Base-by-base conservation (phyloP, 2,329 filamentous ascomycete species). In the Diplocarpon mali region DNA sequence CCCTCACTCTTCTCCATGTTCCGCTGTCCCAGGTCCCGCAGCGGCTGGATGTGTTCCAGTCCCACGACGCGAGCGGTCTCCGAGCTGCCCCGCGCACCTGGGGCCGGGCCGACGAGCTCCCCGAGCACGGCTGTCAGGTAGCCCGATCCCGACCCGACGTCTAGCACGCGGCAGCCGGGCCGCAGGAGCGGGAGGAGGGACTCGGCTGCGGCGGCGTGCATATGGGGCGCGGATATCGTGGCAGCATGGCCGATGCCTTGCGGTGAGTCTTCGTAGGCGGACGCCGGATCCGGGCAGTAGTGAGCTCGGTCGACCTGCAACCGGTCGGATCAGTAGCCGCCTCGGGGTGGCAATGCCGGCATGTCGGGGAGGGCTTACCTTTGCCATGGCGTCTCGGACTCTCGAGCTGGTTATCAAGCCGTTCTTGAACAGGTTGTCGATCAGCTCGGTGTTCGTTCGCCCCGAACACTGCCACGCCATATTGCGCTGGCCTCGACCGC, bases 381-480 rank as follows among this genome's bases (percentile, higher is more conserved):
- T 74, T 37, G 84, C 66, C 71, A 96, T 94, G 44, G 90, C 89
- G n/a, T 76, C 70, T 57, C 81, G 84, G 29, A 94, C 85, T 17
- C 73, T 68, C 3, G 75, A 65, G 50, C 79, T 75, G n/a, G 72
- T 80, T 53, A 96, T 88, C 42, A 96, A 70, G 2, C 74, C 73
- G 56, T 84, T 77, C 34, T 66, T 70, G 62, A 70, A 80, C 46
- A 98, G 72, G 62, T 95, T 95, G 54, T 81, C 74, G 50, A 96
- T 71, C 39, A 98, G 72, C 45, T 80, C 79, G 34, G 67, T 65
- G 63, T 96, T 95, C 24, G 78, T 77, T 4, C 67, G 66, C 48
- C 87, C 90, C 6, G 82, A 84, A 64, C 84, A 87, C 54, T 78
- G 77, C 92, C 92, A 98, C 48, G 90, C 89, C 92, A 98, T 96